Conservation (phyloP, 805 yeast genomes). For the Barnettozyma pratensis region DNA sequence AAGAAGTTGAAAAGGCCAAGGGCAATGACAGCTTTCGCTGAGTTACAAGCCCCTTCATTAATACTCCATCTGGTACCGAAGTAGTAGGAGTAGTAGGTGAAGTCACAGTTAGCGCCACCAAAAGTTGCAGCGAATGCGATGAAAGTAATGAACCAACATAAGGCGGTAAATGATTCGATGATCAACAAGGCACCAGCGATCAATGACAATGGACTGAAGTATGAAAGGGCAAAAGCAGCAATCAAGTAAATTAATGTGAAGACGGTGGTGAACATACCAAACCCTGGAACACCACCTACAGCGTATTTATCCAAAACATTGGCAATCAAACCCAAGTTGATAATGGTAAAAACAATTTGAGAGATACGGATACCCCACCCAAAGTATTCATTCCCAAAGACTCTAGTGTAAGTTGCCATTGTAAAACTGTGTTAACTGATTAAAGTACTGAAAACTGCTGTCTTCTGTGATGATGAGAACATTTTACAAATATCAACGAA, state of each 20-base stretch:
- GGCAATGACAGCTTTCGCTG: conserved; percentile 19
- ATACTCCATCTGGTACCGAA: not conserved
- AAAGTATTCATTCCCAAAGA: not conserved
- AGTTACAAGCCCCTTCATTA: conserved; percentile 8
- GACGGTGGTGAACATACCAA: conserved; percentile 12
- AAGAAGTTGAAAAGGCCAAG: conserved; percentile 16
- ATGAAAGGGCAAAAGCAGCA: conserved; percentile 2
- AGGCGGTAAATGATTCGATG: conserved; percentile 10
- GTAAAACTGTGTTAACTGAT: not conserved
- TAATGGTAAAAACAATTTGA: conserved; percentile 12
- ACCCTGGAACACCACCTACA: conserved; percentile 10
- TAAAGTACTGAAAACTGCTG: too few species aligned
- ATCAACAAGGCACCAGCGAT: conserved; percentile 13
- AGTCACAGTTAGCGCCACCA: conserved; percentile 11
- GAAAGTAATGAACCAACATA: conserved; percentile 17
- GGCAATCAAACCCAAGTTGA: conserved; percentile 12
- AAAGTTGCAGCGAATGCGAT: conserved; percentile 15
- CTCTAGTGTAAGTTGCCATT: conserved; percentile 1
- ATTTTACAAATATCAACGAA: too few species aligned
- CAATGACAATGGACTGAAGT: conserved; percentile 3
- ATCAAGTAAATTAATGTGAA: conserved; percentile 9
- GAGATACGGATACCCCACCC: conserved; percentile 10
- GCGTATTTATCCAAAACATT: conserved; percentile 8
- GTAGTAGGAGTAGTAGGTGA: not conserved
- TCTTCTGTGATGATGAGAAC: too few species aligned